Evolutionary conservation across 139 green algal genomes (phyloP), one percentile per base, ranked within the genome.

Genomic region (Micromonas pusilla): DNA sequence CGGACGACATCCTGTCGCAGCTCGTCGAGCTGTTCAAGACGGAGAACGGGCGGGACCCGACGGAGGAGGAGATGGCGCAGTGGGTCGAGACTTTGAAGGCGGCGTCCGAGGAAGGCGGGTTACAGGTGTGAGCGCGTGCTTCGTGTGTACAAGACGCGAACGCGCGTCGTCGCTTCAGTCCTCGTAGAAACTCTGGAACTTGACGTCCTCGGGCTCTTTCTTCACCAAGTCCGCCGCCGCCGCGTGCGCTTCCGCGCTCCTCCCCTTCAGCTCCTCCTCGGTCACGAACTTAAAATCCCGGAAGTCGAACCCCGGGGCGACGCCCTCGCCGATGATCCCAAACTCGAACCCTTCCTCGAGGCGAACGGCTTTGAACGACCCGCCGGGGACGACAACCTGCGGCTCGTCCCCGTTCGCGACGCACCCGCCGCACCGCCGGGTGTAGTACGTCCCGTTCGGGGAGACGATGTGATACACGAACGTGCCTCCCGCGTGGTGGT

Each of bases 241-340:
- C 26, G 32, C 65, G 30, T 30, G 38, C 26, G 26, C n/a, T 16
- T 32, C 65, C 4, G 65, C 4, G 30, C 33, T 72, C 33, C 26
- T 38, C 65, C 3, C 26, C 28, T 32, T 33, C 32, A 78, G 53
- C 53, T 68, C 19, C 45, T 45, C 52, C 4, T n/a, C 31, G 21
- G 45, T 70, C 0, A 67, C 72, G 23, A 67, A 67, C 52, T 45
- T 23, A 68, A 78, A 78, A 52, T 78, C 72, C n/a, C 52, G 16
- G 28, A 78, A 78, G 33, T 78, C 72, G 62, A 78, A 78, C 3
- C 72, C 72, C 23, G 72, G 72, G 1, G 28, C 52, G 23, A 78
- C 72, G 1, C 28, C 53, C 0, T 68, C 52, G 19, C 72, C 72
- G 3, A 78, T 30, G 16, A 78, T 20, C 28, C 31, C 52, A 52